Evolutionary conservation across 208 protist genomes (phyloP).

Genomic region (Acanthamoeba rhysodes): DNA sequence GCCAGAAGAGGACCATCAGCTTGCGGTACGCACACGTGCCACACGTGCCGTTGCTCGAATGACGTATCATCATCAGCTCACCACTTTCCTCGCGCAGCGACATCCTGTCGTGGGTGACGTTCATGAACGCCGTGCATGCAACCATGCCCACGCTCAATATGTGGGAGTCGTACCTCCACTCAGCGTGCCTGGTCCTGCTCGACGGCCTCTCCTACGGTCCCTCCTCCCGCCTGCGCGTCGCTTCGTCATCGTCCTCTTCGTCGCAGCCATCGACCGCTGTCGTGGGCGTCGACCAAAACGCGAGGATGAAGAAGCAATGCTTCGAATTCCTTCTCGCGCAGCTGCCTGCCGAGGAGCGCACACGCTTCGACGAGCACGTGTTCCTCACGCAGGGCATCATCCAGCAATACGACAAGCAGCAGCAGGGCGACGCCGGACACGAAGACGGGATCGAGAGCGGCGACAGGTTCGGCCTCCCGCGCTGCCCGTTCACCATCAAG

Average conservation of each 20-base stretch:
- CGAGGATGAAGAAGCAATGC: conserved; percentile 52
- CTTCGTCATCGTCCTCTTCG: background rate
- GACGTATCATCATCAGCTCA: background rate
- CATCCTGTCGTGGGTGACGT: conserved; percentile 96
- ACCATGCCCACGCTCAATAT: background rate
- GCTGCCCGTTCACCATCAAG: conserved; percentile 63
- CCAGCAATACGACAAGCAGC: background rate
- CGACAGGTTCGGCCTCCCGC: conserved; percentile 8
- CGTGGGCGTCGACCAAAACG: background rate
- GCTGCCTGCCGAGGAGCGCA: conserved; percentile 16
- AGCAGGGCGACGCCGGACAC: background rate
- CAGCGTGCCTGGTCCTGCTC: conserved; percentile 96
- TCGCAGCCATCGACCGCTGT: background rate
- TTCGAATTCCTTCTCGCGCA: conserved; percentile 68
- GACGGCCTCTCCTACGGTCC: conserved; percentile 93
- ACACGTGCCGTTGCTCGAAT: background rate
- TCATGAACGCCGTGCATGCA: conserved; percentile 90
- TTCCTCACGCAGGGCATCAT: conserved; percentile 23
- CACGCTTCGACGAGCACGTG: conserved; percentile 27
- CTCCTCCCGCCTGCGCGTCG: background rate
- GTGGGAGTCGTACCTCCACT: conserved; percentile 94
- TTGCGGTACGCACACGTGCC: conserved; percentile 30
- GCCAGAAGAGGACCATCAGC: conserved; percentile 79
- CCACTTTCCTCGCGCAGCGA: conserved; percentile 85
- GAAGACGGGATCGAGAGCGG: background rate